Evolutionary conservation across 139 green algal species (phyloP).

Genomic region (Gonium pectorale): DNA sequence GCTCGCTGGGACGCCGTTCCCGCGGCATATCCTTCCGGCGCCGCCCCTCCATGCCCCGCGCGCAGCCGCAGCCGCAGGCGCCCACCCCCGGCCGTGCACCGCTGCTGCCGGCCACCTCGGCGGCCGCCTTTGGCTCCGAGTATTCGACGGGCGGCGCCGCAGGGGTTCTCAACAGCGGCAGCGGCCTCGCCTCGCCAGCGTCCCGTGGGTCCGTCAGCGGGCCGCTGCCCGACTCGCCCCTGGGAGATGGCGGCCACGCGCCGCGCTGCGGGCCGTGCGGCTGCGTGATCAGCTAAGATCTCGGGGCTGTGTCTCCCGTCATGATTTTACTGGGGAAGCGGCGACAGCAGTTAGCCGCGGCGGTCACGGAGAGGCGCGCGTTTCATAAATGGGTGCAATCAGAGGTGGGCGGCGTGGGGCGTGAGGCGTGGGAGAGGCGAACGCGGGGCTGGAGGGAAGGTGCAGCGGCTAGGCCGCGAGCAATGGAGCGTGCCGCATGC

Average conservation of each 20-base stretch:
- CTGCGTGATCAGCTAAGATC: background rate
- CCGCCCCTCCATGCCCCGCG: background rate
- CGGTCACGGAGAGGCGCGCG: no score
- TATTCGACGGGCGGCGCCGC: background rate
- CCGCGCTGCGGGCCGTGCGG: background rate
- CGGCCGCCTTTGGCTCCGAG: background rate
- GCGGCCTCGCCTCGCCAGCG: background rate
- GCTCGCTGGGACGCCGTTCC: background rate
- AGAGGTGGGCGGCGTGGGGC: no score
- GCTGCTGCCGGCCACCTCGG: background rate
- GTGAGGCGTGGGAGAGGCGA: no score
- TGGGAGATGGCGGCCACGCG: background rate
- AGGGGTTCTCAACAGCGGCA: background rate
- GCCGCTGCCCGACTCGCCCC: background rate
- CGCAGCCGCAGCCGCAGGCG: background rate
- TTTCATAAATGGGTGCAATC: no score
- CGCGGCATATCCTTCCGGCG: constrained; percentile 8
- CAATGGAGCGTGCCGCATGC: no score
- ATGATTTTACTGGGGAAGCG: no score
- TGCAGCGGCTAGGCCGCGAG: no score
- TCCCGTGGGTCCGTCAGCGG: background rate
- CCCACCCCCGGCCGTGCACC: constrained; percentile 26
- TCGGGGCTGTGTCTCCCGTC: no score
- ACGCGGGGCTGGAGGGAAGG: no score
- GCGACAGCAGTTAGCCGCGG: no score